Evolutionary conservation across 176 grass and related monocot species (phyloP).

Genomic region (Rhipidocladum racemiflorum): DNA sequence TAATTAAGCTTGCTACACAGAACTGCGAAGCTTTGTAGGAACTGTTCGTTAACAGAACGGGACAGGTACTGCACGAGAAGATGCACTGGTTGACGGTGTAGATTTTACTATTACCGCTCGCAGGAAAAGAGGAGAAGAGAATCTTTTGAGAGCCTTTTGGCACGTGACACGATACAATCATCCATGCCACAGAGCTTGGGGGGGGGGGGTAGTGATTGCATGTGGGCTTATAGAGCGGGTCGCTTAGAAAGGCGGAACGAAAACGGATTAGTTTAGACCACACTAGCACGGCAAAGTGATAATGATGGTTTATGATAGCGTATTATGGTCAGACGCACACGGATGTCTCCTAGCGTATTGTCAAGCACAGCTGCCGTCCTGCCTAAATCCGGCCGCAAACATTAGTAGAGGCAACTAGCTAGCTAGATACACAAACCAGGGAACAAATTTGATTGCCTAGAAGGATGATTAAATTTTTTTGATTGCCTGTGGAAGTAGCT

Average conservation of each 20-base stretch:
- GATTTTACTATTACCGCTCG: too few relatives aligned
- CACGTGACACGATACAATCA: conserved; percentile 35
- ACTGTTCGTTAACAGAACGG: too few relatives aligned
- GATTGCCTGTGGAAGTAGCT: neutral
- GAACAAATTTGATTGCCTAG: neutral
- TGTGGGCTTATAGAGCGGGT: neutral
- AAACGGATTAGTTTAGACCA: neutral
- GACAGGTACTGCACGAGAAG: too few relatives aligned
- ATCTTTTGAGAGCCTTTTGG: conserved; percentile 36
- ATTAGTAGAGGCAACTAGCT: too few relatives aligned
- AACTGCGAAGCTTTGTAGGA: too few relatives aligned
- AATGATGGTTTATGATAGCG: conserved; percentile 11
- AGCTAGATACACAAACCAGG: neutral
- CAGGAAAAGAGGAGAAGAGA: neutral
- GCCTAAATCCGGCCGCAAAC: too few relatives aligned
- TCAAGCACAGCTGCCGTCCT: neutral
- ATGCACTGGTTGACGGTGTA: too few relatives aligned
- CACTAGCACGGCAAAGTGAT: neutral
- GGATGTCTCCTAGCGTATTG: neutral
- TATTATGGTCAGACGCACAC: conserved; percentile 12
- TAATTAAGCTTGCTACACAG: too few relatives aligned
- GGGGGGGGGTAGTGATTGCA: conserved; percentile 1
- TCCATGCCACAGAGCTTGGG: neutral
- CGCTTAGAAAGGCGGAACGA: neutral
- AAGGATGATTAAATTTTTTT: too few relatives aligned